Base-by-base conservation (phyloP, 2,329 filamentous ascomycete genomes). In the Dactylonectria estremocensis region DNA sequence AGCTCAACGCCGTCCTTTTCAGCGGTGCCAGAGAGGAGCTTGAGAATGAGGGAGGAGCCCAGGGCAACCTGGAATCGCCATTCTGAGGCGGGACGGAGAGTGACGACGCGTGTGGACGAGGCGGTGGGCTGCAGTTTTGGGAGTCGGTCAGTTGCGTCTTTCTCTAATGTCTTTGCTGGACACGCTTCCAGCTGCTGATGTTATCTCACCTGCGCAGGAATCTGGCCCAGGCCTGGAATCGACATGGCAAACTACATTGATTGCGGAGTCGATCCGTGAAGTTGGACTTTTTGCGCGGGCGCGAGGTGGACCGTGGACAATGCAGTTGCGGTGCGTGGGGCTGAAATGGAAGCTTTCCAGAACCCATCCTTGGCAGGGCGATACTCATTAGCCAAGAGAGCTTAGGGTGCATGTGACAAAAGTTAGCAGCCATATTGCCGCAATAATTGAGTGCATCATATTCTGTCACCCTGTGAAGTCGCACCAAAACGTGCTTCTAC, bases 1-100 rank as follows among this genome's bases (percentile, higher is more conserved):
- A 99, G 92, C 83, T 99, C 96, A 62, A 95, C 95, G 78, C 96
- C 96, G 79, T 98, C 97, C 77, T 97, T 90, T 81, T 99, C 96
- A 55, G 95, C 96, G 1, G 92, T 94, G 68, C 96, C 96, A 37
- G 88, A 90, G 63, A 94, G 83, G 28, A 98, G 86, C 84, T 95
- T 86, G 54, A 88, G 77, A 45, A 80, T 80, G 57, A 87, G 67
- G 33, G 79, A 74, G 65, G 81, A 80, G 69, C 78, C 81, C 68
- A 84, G 80, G 11, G 91, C 87, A 50, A 94, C 90, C 77, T 93
- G 88, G 82, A 95, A 95, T 57, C 93, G 89, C 90, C 92, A 95
- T 86, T 95, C 93, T 76, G 89, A 91, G 72, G 88, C 89, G 62
- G 89, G 87, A 57, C 86, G 83, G 69, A 95, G 88, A 70, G 77